A percentile compares a stretch with the other conserved stretches of the same genome.
Evolutionary conservation across 768 basidiomycete species (phyloP).

Genomic region (Hortiboletus flavorubellus): DNA sequence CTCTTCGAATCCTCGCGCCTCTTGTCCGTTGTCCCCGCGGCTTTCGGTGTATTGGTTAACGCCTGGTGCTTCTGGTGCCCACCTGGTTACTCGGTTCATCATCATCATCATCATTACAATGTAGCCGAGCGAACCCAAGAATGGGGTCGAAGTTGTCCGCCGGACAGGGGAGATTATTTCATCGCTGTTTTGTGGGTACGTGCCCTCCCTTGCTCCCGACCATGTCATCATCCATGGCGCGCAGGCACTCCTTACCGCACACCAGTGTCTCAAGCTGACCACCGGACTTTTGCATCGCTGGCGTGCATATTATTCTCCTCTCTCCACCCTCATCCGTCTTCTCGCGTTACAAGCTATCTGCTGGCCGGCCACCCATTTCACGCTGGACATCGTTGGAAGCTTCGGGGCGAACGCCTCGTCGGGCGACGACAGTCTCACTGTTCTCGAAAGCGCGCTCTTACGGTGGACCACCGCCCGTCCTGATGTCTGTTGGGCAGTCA

Average conservation of each 20-base stretch:
- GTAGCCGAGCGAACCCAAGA: not conserved
- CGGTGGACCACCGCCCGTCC: conserved; percentile 59
- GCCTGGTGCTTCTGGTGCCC: conserved; percentile 50
- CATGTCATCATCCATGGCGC: not conserved
- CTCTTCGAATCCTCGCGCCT: conserved; percentile 70
- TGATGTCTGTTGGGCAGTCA: conserved; percentile 84
- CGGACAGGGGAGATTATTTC: conserved; percentile 60
- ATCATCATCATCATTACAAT: not conserved
- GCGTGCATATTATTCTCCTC: conserved; percentile 85
- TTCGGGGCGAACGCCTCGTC: conserved; percentile 20
- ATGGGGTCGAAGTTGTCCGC: conserved; percentile 37
- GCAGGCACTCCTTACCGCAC: conserved; percentile 80
- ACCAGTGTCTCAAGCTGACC: conserved; percentile 84
- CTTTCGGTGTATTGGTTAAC: conserved; percentile 63
- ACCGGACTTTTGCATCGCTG: conserved; percentile 88
- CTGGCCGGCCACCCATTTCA: conserved; percentile 91
- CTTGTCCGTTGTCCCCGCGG: conserved; percentile 69
- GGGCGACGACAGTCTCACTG: not conserved
- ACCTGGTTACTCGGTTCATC: conserved; percentile 28
- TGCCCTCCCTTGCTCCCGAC: not conserved
- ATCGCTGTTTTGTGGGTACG: conserved; percentile 72
- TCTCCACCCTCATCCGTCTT: conserved; percentile 86
- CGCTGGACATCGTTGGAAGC: conserved; percentile 65
- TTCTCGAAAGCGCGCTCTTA: conserved; percentile 29
- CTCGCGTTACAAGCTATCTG: conserved; percentile 93